Evolutionary conservation across 495 filamentous ascomycete species (phyloP).

Genomic region (Trichoderma parareesei): DNA sequence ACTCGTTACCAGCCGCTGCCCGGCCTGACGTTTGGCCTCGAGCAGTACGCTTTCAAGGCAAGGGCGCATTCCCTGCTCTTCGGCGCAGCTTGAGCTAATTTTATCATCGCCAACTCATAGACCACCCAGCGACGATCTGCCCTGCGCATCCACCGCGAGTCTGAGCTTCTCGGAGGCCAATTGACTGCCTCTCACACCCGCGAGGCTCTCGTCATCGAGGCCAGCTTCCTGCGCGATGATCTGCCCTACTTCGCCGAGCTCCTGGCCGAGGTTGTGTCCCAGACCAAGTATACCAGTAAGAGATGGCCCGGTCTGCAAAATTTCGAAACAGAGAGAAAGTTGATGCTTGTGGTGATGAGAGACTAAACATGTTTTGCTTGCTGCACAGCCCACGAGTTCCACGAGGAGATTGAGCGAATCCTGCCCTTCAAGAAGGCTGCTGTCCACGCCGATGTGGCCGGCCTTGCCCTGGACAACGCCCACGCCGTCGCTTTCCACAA

Average conservation of each 20-base stretch:
- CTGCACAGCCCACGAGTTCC: constrained; percentile 67
- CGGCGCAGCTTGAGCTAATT: constrained; percentile 41
- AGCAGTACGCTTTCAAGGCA: constrained; percentile 96
- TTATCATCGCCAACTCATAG: constrained; percentile 38
- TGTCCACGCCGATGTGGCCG: constrained; percentile 54
- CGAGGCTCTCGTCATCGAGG: constrained; percentile 83
- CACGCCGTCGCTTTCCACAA: constrained; percentile 90
- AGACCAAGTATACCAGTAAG: constrained; percentile 80
- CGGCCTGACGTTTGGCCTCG: constrained; percentile 80
- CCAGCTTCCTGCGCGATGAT: constrained; percentile 90
- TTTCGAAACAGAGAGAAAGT: background rate
- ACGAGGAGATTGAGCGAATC: constrained; percentile 70
- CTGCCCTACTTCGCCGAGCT: constrained; percentile 97
- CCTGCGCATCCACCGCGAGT: constrained; percentile 85
- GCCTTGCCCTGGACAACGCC: constrained; percentile 73
- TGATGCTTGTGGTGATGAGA: background rate
- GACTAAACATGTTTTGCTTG: constrained; percentile 11
- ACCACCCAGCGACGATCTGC: constrained; percentile 78
- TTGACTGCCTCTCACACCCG: constrained; percentile 78
- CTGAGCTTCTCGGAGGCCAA: constrained; percentile 86
- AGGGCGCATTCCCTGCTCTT: constrained; percentile 17
- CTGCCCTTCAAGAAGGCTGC: constrained; percentile 66
- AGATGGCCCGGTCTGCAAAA: constrained; percentile 11
- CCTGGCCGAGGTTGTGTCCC: constrained; percentile 78
- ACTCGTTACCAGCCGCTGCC: constrained; percentile 84